phyloP scores from a whole-genome alignment of 352 stramenopile genomes.

The Globisporangium nunn region DNA sequence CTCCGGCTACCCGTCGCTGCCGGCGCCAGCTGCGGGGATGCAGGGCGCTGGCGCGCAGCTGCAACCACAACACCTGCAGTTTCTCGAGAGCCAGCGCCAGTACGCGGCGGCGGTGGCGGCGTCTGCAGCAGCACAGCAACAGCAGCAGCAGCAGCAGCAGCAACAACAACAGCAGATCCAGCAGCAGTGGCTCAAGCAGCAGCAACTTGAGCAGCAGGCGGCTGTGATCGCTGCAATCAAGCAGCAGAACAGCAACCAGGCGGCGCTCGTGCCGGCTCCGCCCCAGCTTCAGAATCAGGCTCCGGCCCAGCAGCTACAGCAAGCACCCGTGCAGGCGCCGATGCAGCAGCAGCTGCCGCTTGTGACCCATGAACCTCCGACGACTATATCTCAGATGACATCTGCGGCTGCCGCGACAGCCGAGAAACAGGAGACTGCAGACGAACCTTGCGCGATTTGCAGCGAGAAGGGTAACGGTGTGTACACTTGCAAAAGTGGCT shows the following conservation, averaged over 20 bases:
- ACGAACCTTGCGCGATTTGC: conserved; percentile 44
- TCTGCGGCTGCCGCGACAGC: background rate
- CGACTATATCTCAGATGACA: background rate
- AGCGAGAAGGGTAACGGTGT: conserved; percentile 37
- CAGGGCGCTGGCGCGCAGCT: conserved; percentile 2
- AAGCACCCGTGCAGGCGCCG: background rate
- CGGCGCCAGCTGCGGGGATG: conserved; percentile 15
- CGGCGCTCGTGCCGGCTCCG: conserved; percentile 5
- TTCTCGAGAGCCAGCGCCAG: conserved; percentile 21
- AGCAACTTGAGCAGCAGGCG: conserved; percentile 6
- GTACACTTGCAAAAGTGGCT: conserved; percentile 52
- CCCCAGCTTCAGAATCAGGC: conserved; percentile 7
- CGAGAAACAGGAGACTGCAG: background rate
- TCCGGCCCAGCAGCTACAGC: conserved; percentile 9
- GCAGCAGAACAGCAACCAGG: conserved; percentile 6
- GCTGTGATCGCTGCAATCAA: conserved; percentile 10
- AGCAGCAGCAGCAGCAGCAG: conserved; percentile 6
- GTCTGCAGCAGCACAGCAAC: background rate
- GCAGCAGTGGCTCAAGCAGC: conserved; percentile 8
- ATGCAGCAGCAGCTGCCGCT: background rate
- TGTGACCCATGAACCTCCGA: background rate
- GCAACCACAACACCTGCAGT: conserved; percentile 25
- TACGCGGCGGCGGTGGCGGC: conserved; percentile 24
- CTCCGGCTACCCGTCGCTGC: conserved; percentile 13
- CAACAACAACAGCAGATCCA: conserved; percentile 8